Evolutionary conservation across 2,329 filamentous ascomycete species (phyloP).

Genomic region (Neofusicoccum laricinum): DNA sequence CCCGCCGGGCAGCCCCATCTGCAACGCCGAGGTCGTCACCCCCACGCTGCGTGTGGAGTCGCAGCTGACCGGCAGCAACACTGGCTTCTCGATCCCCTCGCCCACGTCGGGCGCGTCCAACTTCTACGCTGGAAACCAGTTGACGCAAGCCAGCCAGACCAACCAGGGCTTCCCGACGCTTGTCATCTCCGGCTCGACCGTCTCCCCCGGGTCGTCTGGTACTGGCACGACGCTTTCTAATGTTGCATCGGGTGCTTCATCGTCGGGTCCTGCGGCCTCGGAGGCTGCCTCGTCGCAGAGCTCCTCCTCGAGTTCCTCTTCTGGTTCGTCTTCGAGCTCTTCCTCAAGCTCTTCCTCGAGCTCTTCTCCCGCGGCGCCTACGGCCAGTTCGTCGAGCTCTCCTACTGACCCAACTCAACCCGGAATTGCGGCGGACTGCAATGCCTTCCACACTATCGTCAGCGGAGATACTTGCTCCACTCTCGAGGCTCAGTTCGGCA

Average conservation of each 20-base stretch:
- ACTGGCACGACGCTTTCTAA: not conserved
- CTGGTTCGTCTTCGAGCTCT: not conserved
- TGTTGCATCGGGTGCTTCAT: no score
- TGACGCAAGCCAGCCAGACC: not conserved
- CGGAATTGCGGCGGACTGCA: no score
- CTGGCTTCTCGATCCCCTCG: not conserved
- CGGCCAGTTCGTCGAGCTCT: not conserved
- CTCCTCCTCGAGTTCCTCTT: not conserved
- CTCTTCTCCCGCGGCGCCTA: not conserved
- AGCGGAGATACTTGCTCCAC: not conserved
- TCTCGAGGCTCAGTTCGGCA: not conserved
- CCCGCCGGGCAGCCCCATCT: slow-evolving; percentile 5
- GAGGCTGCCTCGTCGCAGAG: not conserved
- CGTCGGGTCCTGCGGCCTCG: not conserved
- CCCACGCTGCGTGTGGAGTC: not conserved
- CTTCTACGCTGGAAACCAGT: slow-evolving; percentile 2
- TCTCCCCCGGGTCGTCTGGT: not conserved
- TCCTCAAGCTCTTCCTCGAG: not conserved
- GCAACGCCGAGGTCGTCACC: not conserved
- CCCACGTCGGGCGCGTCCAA: not conserved
- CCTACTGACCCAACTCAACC: not conserved
- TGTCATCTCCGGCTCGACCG: not conserved
- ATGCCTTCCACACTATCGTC: no score
- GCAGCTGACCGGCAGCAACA: not conserved
- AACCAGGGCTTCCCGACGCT: not conserved